Base-by-base conservation (phyloP, 2,329 filamentous ascomycete genomes). In the Colletotrichum scovillei region DNA sequence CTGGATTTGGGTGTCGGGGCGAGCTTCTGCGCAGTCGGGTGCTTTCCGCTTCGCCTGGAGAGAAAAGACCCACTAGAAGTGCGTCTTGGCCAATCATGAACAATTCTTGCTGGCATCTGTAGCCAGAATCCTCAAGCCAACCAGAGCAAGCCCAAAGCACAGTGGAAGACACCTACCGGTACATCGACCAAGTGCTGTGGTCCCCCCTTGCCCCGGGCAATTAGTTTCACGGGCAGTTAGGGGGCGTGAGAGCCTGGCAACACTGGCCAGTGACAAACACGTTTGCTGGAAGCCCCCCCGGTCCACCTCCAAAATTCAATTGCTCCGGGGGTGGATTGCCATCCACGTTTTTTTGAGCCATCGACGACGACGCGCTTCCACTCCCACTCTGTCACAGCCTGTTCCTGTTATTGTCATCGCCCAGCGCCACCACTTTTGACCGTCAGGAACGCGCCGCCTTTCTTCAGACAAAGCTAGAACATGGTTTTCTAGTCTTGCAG, bases 321-420 rank as follows among this genome's bases (percentile, higher is more conserved):
- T 70, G 70, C 69, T 26, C 60, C 32, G 28, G 60, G 66, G 67
- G 46, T 58, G 30, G 57, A 28, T 46, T 57, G 30, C 30, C 9
- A 32, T 62, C 60, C 46, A 64, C 59, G 42, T 55, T 65, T 26
- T 26, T 24, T 52, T n/a, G 28, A 56, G 55, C 32, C 59, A 32
- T 60, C 53, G 59, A 35, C 62, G 22, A 65, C 67, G 67, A 73
- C 71, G 71, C 71, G 71, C 67, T 62, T 71, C 67, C 16, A 46
- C 55, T 66, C 46, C 32, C 59, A 64, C 59, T 71, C 63, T 52
- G 14, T 57, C 59, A 60, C 60, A 24, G n/a, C 42, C 59, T 59
- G 59, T 59, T 59, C 49, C 24, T 65, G 19, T 49, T 60, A 26
- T 63, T 56, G 24, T 19, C 28, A 52, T 24, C 26, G 63, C 9